Evolutionary conservation across 441 rosid genomes (phyloP), one percentile per base, ranked within the genome.

Genomic region (Viola pubescens): DNA sequence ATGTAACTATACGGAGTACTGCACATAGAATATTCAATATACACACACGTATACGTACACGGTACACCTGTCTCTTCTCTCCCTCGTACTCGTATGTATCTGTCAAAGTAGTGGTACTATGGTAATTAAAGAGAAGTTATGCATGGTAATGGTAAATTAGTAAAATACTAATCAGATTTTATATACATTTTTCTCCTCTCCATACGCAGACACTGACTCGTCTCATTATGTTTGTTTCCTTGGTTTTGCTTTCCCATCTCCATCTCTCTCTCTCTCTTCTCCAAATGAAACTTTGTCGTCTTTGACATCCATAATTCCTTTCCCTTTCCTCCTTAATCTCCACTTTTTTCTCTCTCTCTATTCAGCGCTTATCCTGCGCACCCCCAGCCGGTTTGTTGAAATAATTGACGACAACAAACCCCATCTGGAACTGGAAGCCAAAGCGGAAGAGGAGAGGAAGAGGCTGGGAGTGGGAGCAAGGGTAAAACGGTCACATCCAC

Each of bases 361-460:
- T 34, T 38, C 10, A 34, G 13, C 43, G 38, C 47, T 42, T 40
- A 42, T 37, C 43, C 40, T 8, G 42, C 11, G 2, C 48, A 9
- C 49, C 63, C 16, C 9, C 6, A 1, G 5, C 37, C 26, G 39
- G 39, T 10, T 10, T 14, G 3, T 6, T 6, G 4, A 2, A 12
- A 44, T 56, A 59, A 69, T 77, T 73, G 60, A 75, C 67, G 75
- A 64, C 42, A 63, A 40, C 54, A 43, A 67, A 70, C 66, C 51
- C 54, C 5, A 12, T 4, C 42, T 9, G 60, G 56, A 62, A 38
- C 42, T 9, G 60, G 56, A 62, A 38, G 37, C 42, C 56, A 43
- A 60, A 51, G 42, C 59, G 64, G 54, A 59, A 38, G 12, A 66
- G 45, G 64, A 16, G 58, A 64, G 50, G 77, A 52, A 47, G 75